A percentile compares a stretch with the other conserved stretches of the same genome.
Conservation (phyloP, 352 stramenopile species). For the Globisporangium carolinianum region DNA sequence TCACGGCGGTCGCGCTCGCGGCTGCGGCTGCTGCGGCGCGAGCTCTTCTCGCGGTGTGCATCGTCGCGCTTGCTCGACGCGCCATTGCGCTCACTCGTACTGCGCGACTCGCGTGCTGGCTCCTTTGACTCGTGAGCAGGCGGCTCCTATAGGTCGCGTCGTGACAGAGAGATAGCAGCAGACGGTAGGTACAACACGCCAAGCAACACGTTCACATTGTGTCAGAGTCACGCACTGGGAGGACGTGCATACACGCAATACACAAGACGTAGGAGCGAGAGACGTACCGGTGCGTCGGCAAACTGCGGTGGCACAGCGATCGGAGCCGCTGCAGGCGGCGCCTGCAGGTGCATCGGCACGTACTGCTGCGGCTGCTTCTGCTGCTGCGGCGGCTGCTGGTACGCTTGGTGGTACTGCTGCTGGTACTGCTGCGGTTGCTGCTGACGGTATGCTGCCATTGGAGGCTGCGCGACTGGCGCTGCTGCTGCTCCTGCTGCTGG, state of each 20-base stretch:
- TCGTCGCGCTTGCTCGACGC: slow-evolving; percentile 3
- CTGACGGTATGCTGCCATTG: slow-evolving; percentile 10
- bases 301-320: slow-evolving; percentile 39
- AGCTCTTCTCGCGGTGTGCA: slow-evolving; percentile 7
- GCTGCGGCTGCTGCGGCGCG: slow-evolving; percentile 10
- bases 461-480: slow-evolving; percentile 6
- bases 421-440: slow-evolving; percentile 16
- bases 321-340: background rate
- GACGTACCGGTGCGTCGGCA: slow-evolving; percentile 45
- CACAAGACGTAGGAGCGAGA: background rate
- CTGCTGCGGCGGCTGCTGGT: slow-evolving; percentile 9
- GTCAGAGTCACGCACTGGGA: no score
- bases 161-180: no score
- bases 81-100: slow-evolving; percentile 6
- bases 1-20: slow-evolving; percentile 12
- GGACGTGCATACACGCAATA: background rate
- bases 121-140: background rate
- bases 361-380: slow-evolving; percentile 9
- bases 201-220: no score
- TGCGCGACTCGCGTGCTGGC: no score
- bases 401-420: slow-evolving; percentile 10
- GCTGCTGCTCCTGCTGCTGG: slow-evolving; percentile 49
- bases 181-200: no score
- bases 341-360: slow-evolving; percentile 9
- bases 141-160: background rate